phyloP scores from a whole-genome alignment of 148 eudicot species.

The Silene uniflora region DNA sequence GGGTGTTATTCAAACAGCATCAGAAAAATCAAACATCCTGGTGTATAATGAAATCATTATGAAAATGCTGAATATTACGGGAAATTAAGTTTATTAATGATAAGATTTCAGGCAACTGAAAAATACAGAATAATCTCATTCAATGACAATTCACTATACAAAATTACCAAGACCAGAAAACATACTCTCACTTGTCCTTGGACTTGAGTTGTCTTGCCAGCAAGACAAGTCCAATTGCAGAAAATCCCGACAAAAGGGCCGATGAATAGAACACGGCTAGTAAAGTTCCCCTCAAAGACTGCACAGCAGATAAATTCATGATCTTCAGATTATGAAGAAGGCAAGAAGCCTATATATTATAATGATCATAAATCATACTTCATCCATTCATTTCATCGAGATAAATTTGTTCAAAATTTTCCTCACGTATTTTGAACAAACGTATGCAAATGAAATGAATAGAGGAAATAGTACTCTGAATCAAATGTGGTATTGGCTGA shows the following conservation, averaged over 20 bases:
- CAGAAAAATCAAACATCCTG: not conserved
- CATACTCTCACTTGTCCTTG: slow-evolving; percentile 44
- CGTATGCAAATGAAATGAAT: too few species aligned
- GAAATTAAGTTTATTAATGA: too few species aligned
- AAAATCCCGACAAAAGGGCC: slow-evolving; percentile 55
- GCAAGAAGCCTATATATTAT: not conserved
- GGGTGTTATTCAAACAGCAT: too few species aligned
- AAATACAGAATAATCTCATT: not conserved
- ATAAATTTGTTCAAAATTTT: too few species aligned
- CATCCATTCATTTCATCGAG: not conserved
- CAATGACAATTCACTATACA: not conserved
- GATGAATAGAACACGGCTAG: slow-evolving; percentile 58
- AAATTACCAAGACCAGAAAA: slow-evolving; percentile 20
- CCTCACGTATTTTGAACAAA: too few species aligned
- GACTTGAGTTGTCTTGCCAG: slow-evolving; percentile 61
- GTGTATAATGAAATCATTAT: not conserved
- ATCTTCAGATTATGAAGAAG: not conserved
- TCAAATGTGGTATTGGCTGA: not conserved
- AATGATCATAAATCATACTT: not conserved
- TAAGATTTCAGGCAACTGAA: not conserved
- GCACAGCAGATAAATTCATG: slow-evolving; percentile 25
- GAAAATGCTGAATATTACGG: not conserved
- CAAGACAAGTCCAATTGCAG: slow-evolving; percentile 66
- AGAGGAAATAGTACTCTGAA: not conserved
- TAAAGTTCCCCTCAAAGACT: slow-evolving; percentile 76